phyloP scores from a whole-genome alignment of 148 eudicot species.

The Vaccinium myrtillus region DNA sequence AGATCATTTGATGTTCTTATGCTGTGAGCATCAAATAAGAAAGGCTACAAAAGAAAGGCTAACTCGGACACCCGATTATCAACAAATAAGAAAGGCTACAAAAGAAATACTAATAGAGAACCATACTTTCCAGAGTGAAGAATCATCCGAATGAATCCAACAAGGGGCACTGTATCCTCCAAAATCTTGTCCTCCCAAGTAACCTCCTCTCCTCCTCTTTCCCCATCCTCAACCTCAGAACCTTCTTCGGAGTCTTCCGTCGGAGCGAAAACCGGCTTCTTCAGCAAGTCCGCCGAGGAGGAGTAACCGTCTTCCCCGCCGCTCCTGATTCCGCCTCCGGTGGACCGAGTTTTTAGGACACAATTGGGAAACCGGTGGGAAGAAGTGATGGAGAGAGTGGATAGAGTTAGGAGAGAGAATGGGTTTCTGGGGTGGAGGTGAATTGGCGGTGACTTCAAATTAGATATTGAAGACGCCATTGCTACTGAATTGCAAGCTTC shows the following conservation, averaged over 20 bases:
- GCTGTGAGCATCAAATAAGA: not conserved
- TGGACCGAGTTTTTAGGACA: constrained; percentile 32
- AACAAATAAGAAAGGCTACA: not conserved
- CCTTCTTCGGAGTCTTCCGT: constrained; percentile 12
- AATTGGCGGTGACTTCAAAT: constrained; percentile 4
- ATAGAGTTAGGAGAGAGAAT: constrained; percentile 16
- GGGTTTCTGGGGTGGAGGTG: constrained; percentile 32
- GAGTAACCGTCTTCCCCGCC: constrained; percentile 28
- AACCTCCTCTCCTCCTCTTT: constrained; percentile 37
- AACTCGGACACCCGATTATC: not conserved
- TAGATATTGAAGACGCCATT: constrained; percentile 18
- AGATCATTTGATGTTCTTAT: not conserved
- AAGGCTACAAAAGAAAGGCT: too few species aligned
- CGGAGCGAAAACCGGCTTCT: constrained; percentile 49
- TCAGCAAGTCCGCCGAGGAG: constrained; percentile 51
- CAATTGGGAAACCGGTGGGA: constrained; percentile 18
- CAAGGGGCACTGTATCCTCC: constrained; percentile 86
- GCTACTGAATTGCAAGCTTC: not conserved
- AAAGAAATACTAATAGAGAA: not conserved
- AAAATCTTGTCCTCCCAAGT: constrained; percentile 92
- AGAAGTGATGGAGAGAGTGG: constrained; percentile 29
- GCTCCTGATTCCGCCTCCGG: constrained; percentile 15
- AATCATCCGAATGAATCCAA: constrained; percentile 88
- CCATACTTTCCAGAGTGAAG: constrained; percentile 88
- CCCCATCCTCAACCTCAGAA: constrained; percentile 10